phyloP scores from a whole-genome alignment of 495 filamentous ascomycete species.

The Umbilicaria muhlenbergii region DNA sequence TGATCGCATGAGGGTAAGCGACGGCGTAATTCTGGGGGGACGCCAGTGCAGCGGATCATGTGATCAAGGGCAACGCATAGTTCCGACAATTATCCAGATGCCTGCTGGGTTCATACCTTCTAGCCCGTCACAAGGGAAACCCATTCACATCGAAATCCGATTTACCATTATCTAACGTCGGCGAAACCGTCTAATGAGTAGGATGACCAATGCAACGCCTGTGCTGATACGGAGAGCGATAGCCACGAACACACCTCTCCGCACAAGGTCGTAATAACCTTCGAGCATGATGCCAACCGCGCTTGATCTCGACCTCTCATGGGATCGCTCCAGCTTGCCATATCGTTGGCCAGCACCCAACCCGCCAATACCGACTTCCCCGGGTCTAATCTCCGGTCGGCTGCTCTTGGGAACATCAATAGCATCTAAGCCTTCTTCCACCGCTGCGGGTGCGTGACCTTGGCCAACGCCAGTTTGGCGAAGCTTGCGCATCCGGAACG shows the following conservation, averaged over 20 bases:
- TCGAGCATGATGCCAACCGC: slow-evolving; percentile 48
- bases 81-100: too few species aligned
- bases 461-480: slow-evolving; percentile 23
- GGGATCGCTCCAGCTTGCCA: slow-evolving; percentile 15
- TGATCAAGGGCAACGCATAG: too few species aligned
- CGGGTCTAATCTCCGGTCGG: slow-evolving; percentile 16
- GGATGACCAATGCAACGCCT: neutral
- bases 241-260: slow-evolving; percentile 41
- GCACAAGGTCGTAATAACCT: slow-evolving; percentile 53
- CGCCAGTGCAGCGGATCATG: too few species aligned
- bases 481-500: slow-evolving; percentile 40
- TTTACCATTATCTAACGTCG: too few species aligned
- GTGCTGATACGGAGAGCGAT: slow-evolving; percentile 20
- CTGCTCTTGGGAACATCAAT: slow-evolving; percentile 17
- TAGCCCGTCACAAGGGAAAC: too few species aligned
- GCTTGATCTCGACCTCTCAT: slow-evolving; percentile 15
- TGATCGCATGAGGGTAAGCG: too few species aligned
- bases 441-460: slow-evolving; percentile 24
- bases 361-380: slow-evolving; percentile 29
- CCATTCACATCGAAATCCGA: too few species aligned
- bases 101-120: too few species aligned
- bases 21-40: too few species aligned
- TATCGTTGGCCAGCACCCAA: slow-evolving; percentile 32
- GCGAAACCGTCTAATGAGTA: too few species aligned
- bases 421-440: slow-evolving; percentile 28